These are phyloP conservation scores for Fraxinus anomala DNA, from an alignment of 257 asterid species.

Conservation along the genomic window DNA sequence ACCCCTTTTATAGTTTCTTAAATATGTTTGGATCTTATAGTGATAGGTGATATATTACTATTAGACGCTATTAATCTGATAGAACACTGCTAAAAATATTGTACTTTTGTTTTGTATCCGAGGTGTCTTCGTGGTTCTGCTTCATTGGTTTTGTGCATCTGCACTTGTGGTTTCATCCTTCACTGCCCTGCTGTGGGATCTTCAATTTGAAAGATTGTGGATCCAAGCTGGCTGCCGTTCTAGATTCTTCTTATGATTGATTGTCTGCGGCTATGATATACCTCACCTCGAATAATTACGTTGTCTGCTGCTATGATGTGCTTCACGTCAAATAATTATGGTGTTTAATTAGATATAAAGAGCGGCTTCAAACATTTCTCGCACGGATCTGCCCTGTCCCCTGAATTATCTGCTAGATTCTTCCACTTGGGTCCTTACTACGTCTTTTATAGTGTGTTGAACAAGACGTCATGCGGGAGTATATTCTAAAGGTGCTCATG, in stretches of 20 bases:
- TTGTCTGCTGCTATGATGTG: constrained; percentile 58
- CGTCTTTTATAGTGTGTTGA: not conserved
- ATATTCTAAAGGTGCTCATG: not conserved
- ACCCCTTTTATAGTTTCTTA: constrained; percentile 24
- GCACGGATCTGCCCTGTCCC: constrained; percentile 47
- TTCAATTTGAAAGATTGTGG: constrained; percentile 82
- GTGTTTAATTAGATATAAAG: constrained; percentile 57
- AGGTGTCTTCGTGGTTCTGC: constrained; percentile 93
- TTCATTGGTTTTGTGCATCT: constrained; percentile 90
- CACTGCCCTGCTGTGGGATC: constrained; percentile 82
- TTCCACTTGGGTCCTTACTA: not conserved
- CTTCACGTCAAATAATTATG: constrained; percentile 56
- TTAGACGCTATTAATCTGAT: constrained; percentile 21
- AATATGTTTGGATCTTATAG: constrained; percentile 39
- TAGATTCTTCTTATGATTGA: constrained; percentile 84
- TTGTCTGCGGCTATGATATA: constrained; percentile 59
- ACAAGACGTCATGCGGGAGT: not conserved
- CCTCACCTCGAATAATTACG: constrained; percentile 50
- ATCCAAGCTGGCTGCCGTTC: constrained; percentile 82
- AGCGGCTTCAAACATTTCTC: constrained; percentile 60
- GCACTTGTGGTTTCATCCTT: constrained; percentile 81
- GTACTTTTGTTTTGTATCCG: constrained; percentile 81
- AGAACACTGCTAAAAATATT: constrained; percentile 51
- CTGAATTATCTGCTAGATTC: not conserved
- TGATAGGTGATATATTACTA: constrained; percentile 42